These are phyloP conservation scores for Trichoderma simmonsii DNA, from an alignment of 2,329 filamentous ascomycete genomes.

Conservation along the genomic window DNA sequence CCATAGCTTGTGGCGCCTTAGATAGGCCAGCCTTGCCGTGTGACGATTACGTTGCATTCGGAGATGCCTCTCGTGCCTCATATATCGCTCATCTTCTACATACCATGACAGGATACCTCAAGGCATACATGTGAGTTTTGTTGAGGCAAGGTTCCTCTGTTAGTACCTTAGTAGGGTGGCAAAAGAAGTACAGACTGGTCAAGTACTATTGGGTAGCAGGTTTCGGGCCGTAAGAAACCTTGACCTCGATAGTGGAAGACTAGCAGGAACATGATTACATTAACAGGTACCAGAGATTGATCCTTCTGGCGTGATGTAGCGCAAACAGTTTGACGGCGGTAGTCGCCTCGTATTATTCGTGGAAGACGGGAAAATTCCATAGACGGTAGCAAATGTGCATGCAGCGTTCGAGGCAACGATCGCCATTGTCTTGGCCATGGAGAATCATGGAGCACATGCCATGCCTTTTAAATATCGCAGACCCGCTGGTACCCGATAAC, in stretches of 20 bases:
- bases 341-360: background rate
- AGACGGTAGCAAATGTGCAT: background rate
- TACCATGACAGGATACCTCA: background rate
- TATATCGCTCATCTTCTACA: constrained; percentile 3
- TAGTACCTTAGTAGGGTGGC: background rate
- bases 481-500: background rate
- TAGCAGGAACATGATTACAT: background rate
- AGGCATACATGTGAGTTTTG: background rate
- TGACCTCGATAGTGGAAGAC: background rate
- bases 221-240: background rate
- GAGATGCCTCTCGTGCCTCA: background rate
- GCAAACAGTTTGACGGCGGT: background rate
- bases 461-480: background rate
- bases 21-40: background rate
- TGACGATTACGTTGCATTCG: constrained; percentile 18
- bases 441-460: background rate
- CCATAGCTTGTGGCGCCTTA: background rate
- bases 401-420: background rate
- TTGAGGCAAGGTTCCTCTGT: background rate
- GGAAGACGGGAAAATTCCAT: background rate
- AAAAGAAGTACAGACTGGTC: background rate
- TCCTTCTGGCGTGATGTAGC: background rate
- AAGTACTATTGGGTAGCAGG: background rate
- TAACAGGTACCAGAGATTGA: background rate
- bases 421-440: background rate